A percentile compares a stretch with the other conserved stretches of the same genome.
Evolutionary conservation across 2,329 filamentous ascomycete genomes (phyloP).

Genomic region (Colletotrichum tofieldiae): DNA sequence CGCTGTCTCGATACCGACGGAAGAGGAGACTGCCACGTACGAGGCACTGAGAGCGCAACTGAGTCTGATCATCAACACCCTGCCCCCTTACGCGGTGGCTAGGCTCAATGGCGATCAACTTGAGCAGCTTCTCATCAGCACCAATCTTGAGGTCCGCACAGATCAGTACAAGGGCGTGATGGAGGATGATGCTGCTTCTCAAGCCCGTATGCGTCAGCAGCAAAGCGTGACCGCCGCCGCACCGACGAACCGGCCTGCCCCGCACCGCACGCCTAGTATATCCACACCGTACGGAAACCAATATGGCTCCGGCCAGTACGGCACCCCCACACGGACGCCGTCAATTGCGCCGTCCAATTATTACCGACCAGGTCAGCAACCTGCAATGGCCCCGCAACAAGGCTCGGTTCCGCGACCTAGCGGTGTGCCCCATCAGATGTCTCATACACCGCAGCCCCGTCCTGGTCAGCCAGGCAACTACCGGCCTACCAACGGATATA

Average conservation of each 20-base stretch:
- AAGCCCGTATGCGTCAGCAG: conserved; percentile 63
- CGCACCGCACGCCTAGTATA: conserved; percentile 56
- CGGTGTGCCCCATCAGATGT: conserved; percentile 43
- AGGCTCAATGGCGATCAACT: conserved; percentile 90
- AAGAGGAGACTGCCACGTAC: conserved; percentile 75
- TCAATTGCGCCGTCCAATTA: conserved; percentile 61
- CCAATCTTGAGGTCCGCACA: conserved; percentile 80
- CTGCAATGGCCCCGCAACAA: conserved; percentile 58
- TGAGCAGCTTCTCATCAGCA: conserved; percentile 87
- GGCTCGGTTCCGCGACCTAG: conserved; percentile 49
- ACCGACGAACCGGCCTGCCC: conserved; percentile 50
- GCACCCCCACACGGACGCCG: conserved; percentile 62
- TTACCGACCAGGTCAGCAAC: conserved; percentile 59
- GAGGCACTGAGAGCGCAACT: conserved; percentile 83
- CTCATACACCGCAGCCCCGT: conserved; percentile 52
- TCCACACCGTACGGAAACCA: conserved; percentile 60
- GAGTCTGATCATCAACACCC: conserved; percentile 78
- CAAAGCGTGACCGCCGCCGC: conserved; percentile 49
- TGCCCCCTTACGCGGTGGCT: conserved; percentile 89
- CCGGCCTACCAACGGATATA: conserved; percentile 64
- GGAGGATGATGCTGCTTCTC: conserved; percentile 81
- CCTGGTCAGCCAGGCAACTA: conserved; percentile 56
- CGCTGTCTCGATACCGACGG: conserved; percentile 76
- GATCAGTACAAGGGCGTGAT: conserved; percentile 84
- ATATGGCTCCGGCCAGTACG: conserved; percentile 63